A percentile compares a stretch with the other conserved stretches of the same genome.
Conservation (phyloP, 805 yeast species). For the Saccharomycopsis guyanensis region DNA sequence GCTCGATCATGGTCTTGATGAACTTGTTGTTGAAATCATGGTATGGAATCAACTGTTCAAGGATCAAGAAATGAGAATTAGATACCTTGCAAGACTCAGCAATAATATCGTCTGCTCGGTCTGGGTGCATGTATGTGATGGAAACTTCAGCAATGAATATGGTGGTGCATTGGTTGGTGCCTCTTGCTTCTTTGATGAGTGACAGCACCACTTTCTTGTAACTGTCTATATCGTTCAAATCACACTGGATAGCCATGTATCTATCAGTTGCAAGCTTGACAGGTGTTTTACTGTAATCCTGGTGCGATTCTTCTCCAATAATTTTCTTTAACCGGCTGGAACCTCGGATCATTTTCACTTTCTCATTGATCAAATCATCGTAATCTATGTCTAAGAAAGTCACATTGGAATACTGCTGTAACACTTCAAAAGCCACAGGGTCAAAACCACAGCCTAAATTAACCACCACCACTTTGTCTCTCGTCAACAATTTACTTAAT, state of each 20-base stretch:
- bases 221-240: slow-evolving; percentile 39
- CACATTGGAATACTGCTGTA: slow-evolving; percentile 26
- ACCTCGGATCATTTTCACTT: slow-evolving; percentile 42
- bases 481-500: slow-evolving; percentile 39
- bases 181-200: neutral
- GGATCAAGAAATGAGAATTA: slow-evolving; percentile 50
- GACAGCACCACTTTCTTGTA: neutral
- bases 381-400: slow-evolving; percentile 66
- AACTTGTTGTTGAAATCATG: slow-evolving; percentile 57
- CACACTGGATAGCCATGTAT: slow-evolving; percentile 61
- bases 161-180: slow-evolving; percentile 25
- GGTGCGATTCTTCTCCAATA: neutral
- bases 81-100: slow-evolving; percentile 35
- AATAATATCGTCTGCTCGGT: slow-evolving; percentile 56
- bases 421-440: slow-evolving; percentile 48
- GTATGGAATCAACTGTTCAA: slow-evolving; percentile 66
- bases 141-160: slow-evolving; percentile 80
- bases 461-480: slow-evolving; percentile 37
- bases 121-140: slow-evolving; percentile 67
- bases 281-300: neutral
- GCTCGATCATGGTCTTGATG: slow-evolving; percentile 66
- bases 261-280: slow-evolving; percentile 26
- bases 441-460: slow-evolving; percentile 79
- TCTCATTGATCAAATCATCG: slow-evolving; percentile 55
- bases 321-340: slow-evolving; percentile 31